phyloP scores from a whole-genome alignment of 352 stramenopile species.

The Globisporangium paroecandrum region DNA sequence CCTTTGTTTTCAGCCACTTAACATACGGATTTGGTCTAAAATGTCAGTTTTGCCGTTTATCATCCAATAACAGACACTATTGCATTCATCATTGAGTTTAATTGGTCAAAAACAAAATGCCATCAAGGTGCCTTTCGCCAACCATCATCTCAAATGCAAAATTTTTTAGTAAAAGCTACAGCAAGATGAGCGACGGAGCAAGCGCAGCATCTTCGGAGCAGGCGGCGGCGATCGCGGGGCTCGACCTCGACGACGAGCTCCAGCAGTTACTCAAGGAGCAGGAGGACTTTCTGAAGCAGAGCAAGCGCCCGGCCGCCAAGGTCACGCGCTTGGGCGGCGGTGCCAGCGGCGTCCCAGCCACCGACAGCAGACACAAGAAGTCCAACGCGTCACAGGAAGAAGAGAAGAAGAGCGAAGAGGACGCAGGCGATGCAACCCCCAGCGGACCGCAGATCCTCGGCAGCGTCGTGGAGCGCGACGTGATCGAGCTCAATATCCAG shows the following conservation, averaged over 20 bases:
- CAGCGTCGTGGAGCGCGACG: slow-evolving; percentile 60
- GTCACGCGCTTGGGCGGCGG: slow-evolving; percentile 30
- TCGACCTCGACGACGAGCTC: slow-evolving; percentile 78
- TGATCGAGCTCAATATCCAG: slow-evolving; percentile 33
- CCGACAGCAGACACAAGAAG: background rate
- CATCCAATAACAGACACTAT: background rate
- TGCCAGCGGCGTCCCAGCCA: background rate
- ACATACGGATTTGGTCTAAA: background rate
- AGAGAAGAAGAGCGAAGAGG: slow-evolving; percentile 7
- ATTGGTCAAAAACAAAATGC: background rate
- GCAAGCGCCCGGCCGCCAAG: slow-evolving; percentile 57
- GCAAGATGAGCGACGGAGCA: background rate
- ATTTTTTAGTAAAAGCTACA: background rate
- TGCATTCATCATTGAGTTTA: background rate
- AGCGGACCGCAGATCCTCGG: slow-evolving; percentile 44
- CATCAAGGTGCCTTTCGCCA: background rate
- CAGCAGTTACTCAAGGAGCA: slow-evolving; percentile 78
- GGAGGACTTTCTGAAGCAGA: slow-evolving; percentile 67
- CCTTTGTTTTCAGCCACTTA: background rate
- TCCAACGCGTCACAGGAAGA: background rate
- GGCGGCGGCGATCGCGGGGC: slow-evolving; percentile 6
- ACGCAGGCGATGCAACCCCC: slow-evolving; percentile 8
- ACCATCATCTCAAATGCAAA: slow-evolving; percentile 1
- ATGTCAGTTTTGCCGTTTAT: background rate
- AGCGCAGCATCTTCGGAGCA: background rate